phyloP scores from a whole-genome alignment of 1,284 basidiomycete species.

The Moesziomyces parantarcticus region DNA sequence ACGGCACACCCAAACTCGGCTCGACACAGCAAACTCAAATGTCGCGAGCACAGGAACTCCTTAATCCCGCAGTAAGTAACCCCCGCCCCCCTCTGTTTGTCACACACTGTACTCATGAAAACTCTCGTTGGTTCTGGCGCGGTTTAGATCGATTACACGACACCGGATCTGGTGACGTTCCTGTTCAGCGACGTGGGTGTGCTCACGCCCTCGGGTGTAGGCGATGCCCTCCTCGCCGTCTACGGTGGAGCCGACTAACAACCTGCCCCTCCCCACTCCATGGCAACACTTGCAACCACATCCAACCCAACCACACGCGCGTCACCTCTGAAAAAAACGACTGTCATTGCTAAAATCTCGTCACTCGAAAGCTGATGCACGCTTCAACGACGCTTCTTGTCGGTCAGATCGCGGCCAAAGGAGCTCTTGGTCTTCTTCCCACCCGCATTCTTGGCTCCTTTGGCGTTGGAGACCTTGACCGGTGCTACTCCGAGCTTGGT shows the following conservation, averaged over 20 bases:
- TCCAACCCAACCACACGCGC: not conserved
- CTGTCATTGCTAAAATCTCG: too few relatives aligned
- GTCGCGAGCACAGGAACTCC: slow-evolving; percentile 53
- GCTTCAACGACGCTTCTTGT: slow-evolving; percentile 22
- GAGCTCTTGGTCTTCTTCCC: slow-evolving; percentile 42
- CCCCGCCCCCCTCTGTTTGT: too few relatives aligned
- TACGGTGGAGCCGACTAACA: slow-evolving; percentile 70
- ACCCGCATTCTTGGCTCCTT: slow-evolving; percentile 12
- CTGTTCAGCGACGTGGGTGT: slow-evolving; percentile 92
- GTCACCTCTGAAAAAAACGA: not conserved
- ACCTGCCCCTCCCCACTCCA: not conserved
- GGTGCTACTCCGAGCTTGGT: slow-evolving; percentile 55
- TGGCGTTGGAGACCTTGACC: slow-evolving; percentile 25
- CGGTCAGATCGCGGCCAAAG: slow-evolving; percentile 41
- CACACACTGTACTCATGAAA: too few relatives aligned
- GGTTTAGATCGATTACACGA: slow-evolving; percentile 65
- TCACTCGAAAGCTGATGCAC: too few relatives aligned
- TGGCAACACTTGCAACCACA: not conserved
- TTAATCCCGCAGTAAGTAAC: slow-evolving; percentile 55
- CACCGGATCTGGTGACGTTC: slow-evolving; percentile 84
- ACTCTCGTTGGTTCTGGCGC: too few relatives aligned
- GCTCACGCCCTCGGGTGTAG: slow-evolving; percentile 88
- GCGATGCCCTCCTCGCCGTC: slow-evolving; percentile 89
- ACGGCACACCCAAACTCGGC: slow-evolving; percentile 14
- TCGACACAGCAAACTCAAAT: slow-evolving; percentile 23